Conservation (phyloP, 2,329 filamentous ascomycete genomes). For the Hymenoscyphus scutula region DNA sequence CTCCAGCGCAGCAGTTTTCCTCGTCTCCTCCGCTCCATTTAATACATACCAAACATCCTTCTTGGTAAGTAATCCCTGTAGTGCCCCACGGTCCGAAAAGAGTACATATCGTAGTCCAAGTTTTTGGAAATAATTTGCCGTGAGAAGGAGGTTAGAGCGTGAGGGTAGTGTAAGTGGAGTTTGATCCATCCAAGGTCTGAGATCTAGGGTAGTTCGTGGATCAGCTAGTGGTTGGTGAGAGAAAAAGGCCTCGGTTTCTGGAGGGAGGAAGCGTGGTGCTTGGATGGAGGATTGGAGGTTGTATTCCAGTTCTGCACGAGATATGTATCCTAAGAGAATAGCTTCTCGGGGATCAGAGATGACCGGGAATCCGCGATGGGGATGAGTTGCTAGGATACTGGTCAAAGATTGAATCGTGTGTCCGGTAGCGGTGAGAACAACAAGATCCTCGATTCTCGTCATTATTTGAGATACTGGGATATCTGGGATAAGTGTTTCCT, state of each 20-base stretch:
- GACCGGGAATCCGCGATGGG: constrained; percentile 89
- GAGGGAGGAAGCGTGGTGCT: constrained; percentile 57
- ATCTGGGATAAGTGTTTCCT: constrained; percentile 75
- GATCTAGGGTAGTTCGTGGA: constrained; percentile 73
- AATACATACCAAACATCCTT: constrained; percentile 96
- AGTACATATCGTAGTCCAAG: constrained; percentile 87
- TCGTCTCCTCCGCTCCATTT: constrained; percentile 69
- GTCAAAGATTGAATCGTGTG: constrained; percentile 80
- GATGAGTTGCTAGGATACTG: constrained; percentile 67
- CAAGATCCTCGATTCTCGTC: constrained; percentile 87
- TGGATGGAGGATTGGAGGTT: constrained; percentile 66
- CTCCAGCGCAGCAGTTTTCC: constrained; percentile 39
- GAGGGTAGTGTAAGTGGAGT: constrained; percentile 88
- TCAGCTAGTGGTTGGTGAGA: constrained; percentile 79
- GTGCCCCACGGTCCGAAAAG: constrained; percentile 75
- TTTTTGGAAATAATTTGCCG: constrained; percentile 90
- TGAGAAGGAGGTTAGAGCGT: constrained; percentile 75
- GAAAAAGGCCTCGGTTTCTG: constrained; percentile 79
- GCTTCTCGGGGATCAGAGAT: constrained; percentile 75
- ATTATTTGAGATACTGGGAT: constrained; percentile 85
- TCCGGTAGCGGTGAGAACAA: constrained; percentile 80
- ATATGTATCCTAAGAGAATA: constrained; percentile 88
- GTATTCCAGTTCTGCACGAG: constrained; percentile 81
- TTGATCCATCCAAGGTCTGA: constrained; percentile 98
- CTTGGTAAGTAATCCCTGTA: constrained; percentile 89